Evolutionary conservation across 2,329 filamentous ascomycete genomes (phyloP).

Genomic region (Didymosphaeria variabile): DNA sequence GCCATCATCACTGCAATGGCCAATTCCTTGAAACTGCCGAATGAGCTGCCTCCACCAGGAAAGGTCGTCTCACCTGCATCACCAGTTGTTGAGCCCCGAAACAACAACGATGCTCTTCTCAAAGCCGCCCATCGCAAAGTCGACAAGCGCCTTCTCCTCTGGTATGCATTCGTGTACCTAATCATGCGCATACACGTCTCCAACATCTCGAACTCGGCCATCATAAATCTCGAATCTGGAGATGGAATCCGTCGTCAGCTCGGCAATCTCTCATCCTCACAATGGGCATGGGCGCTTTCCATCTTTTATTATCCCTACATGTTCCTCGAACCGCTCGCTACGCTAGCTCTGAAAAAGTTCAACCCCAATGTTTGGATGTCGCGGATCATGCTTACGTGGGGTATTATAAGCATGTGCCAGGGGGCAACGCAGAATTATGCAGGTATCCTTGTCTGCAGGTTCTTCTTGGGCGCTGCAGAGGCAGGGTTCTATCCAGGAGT

Average conservation of each 20-base stretch:
- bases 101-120: conserved; percentile 17
- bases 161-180: conserved; percentile 45
- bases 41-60: conserved; percentile 16
- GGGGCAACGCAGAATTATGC: conserved; percentile 55
- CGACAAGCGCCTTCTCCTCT: conserved; percentile 41
- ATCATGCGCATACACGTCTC: no score
- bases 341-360: conserved; percentile 32
- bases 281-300: conserved; percentile 46
- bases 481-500: conserved; percentile 42
- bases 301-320: conserved; percentile 50
- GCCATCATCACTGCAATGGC: neutral
- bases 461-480: conserved; percentile 49
- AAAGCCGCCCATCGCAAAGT: conserved; percentile 40
- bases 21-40: neutral
- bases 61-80: conserved; percentile 16
- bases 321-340: conserved; percentile 39
- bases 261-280: conserved; percentile 38
- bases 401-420: conserved; percentile 54
- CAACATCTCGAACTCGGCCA: no score
- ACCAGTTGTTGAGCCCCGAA: conserved; percentile 21
- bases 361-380: conserved; percentile 33
- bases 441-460: conserved; percentile 53
- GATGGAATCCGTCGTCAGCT: conserved; percentile 41
- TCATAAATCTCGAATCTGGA: conserved; percentile 17
- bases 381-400: conserved; percentile 36